phyloP scores from a whole-genome alignment of 1,139 yeast species.

The Yamadazyma triangularis region DNA sequence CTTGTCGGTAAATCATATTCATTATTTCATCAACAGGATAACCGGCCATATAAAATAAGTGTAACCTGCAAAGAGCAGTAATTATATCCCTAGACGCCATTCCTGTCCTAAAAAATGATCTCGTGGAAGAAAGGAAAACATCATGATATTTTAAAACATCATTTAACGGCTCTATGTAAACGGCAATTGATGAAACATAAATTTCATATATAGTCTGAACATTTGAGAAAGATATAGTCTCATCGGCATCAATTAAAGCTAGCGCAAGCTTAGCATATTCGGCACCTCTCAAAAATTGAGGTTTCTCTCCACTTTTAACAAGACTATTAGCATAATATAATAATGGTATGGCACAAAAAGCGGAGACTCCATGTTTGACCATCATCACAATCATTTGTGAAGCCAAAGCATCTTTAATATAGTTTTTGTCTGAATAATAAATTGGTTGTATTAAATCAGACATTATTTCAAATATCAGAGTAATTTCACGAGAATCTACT shows the following conservation, averaged over 20 bases:
- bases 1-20: constrained; percentile 3
- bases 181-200: constrained; percentile 41
- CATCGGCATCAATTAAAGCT: constrained; percentile 29
- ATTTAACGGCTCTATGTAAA: constrained; percentile 38
- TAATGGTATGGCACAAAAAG: constrained; percentile 24
- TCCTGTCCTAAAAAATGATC: constrained; percentile 12
- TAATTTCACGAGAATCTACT: constrained; percentile 23
- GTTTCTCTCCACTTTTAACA: constrained; percentile 33
- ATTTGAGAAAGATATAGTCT: constrained; percentile 31
- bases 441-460: constrained; percentile 37
- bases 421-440: constrained; percentile 20
- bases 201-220: constrained; percentile 40
- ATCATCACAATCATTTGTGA: constrained; percentile 21
- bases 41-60: constrained; percentile 17
- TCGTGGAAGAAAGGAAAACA: constrained; percentile 16
- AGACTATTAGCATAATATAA: constrained; percentile 31
- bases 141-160: constrained; percentile 33
- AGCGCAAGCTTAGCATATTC: constrained; percentile 35
- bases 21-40: constrained; percentile 9
- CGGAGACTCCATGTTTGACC: constrained; percentile 21
- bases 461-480: constrained; percentile 40
- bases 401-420: constrained; percentile 20
- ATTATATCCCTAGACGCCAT: constrained; percentile 10
- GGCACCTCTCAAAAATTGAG: constrained; percentile 20
- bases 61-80: constrained; percentile 14